Evolutionary conservation across 768 basidiomycete genomes (phyloP).

Genomic region (Suillus bovinus): DNA sequence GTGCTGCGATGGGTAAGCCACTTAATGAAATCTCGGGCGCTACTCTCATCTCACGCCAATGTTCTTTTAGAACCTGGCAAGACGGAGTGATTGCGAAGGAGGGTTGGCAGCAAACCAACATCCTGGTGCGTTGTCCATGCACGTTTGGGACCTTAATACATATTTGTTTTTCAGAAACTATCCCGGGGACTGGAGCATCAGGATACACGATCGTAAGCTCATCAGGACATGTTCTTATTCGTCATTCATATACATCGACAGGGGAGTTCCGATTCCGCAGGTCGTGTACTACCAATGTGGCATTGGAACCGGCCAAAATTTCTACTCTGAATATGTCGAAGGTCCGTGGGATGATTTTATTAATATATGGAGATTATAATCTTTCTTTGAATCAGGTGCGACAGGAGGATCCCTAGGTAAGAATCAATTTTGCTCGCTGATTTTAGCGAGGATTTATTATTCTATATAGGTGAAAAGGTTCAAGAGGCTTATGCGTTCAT

Average conservation of each 20-base stretch:
- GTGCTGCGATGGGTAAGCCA: constrained; percentile 71
- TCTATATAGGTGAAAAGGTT: constrained; percentile 59
- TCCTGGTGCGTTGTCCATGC: constrained; percentile 42
- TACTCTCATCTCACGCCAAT: constrained; percentile 4
- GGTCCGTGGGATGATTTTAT: constrained; percentile 38
- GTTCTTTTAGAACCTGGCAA: constrained; percentile 62
- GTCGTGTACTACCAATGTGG: constrained; percentile 67
- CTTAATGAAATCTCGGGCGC: background rate
- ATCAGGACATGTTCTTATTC: background rate
- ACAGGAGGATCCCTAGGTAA: constrained; percentile 63
- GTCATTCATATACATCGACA: constrained; percentile 12
- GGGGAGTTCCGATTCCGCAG: constrained; percentile 49
- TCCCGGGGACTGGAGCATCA: constrained; percentile 52
- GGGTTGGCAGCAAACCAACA: constrained; percentile 54
- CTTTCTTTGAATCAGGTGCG: constrained; percentile 45
- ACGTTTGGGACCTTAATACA: background rate
- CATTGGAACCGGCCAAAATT: constrained; percentile 55
- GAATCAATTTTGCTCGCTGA: background rate
- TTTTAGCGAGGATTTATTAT: constrained; percentile 8
- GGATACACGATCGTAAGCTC: constrained; percentile 41
- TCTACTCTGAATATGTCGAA: constrained; percentile 61
- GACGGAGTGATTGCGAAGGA: constrained; percentile 52
- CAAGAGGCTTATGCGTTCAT: constrained; percentile 83
- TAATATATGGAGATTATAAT: background rate
- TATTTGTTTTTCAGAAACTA: constrained; percentile 41